Evolutionary conservation across 2,329 filamentous ascomycete species (phyloP), one percentile per base, ranked within the genome.

Genomic region (Sporothrix pallida): DNA sequence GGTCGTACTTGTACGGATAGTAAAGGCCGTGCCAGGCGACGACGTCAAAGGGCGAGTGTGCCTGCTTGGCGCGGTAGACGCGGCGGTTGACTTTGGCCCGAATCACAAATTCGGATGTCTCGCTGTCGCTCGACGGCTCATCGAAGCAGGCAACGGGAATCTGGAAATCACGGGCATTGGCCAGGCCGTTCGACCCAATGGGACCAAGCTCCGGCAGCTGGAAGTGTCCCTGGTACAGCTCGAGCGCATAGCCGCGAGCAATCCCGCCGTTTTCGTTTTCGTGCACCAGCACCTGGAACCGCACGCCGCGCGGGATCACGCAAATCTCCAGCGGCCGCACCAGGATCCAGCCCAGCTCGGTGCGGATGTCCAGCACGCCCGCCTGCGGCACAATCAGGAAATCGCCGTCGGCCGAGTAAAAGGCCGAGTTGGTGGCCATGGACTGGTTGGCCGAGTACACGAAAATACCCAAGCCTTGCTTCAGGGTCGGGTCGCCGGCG

Each of bases 341-440:
- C 60, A 93, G 87, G 6, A 95, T 83, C 79, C 87, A 88, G 63
- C 93, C 93, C 67, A 95, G 85, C 81, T 95, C 93, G 0, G 93
- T 95, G 78, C 91, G 88, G 75, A 95, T 91, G 78, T 95, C 92
- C 54, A 95, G 83, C 15, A 87, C 86, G 2, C 93, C 93, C 76
- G 92, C 88, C 80, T 95, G 93, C 1, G 91, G 86, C 15, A 95
- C 91, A 75, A 95, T 90, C 73, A 95, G 82, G 78, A 93, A 88
- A 80, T 95, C 93, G 13, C 93, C 93, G 79, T 95, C 93, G 0
- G 93, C 91, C 3, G 92, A 95, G 85, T 95, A 97, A 81, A 95
- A 97, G 0, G 93, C 93, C 69, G 91, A 86, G 54, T 88, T 87
- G n/a, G 86, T 83, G 68, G 86, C 85, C 94, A 97, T 97, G 79